Base-by-base conservation (phyloP, 208 protist species). In the Lotmaria passim region DNA sequence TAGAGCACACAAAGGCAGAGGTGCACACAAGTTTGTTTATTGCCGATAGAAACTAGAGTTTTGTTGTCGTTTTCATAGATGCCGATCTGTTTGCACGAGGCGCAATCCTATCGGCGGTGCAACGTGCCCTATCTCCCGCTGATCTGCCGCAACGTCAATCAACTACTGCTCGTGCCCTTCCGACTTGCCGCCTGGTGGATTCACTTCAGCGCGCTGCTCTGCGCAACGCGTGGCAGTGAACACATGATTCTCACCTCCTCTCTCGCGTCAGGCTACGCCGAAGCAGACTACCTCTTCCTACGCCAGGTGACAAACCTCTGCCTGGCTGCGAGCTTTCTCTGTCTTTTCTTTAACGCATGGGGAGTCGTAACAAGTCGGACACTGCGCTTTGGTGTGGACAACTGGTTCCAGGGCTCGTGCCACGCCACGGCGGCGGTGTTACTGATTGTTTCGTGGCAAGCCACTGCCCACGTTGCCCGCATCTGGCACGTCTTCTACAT, bases 401-500 rank as follows among this genome's bases (percentile, higher is more conserved):
- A 88, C 56, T 61, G 80, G 30, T 77, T 93, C 19, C 86, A 93
- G 57, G 78, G 78, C 14, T 66, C 56, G 41, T 85, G 71, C 60
- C 74, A 95, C 55, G 46, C 65, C 43, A 55, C 76, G 12, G 86
- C 85, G 0, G 84, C 79, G 44, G 73, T 90, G 26, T 52, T 89
- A 39, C 72, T 95, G 19, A 80, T 93, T 43, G 51, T 87, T 11
- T 57, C 66, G 1, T 95, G 86, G 78, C 50, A 81, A n/a, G 51
- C 58, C 23, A 68, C 47, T n/a, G 72, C 69, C 11, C 73, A 86
- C 61, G 78, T 91, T 0, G 75, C 67, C 11, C 74, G 77, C 11
- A 67, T 91, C 8, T 95, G 82, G 82, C 83, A 91, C 26, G 65
- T 93, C 2, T 93, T 93, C 31, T 93, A 87, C 59, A 80, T 86